These are phyloP conservation scores for Davidsoniella australis DNA, from an alignment of 2,329 filamentous ascomycete genomes.

Conservation along the genomic window DNA sequence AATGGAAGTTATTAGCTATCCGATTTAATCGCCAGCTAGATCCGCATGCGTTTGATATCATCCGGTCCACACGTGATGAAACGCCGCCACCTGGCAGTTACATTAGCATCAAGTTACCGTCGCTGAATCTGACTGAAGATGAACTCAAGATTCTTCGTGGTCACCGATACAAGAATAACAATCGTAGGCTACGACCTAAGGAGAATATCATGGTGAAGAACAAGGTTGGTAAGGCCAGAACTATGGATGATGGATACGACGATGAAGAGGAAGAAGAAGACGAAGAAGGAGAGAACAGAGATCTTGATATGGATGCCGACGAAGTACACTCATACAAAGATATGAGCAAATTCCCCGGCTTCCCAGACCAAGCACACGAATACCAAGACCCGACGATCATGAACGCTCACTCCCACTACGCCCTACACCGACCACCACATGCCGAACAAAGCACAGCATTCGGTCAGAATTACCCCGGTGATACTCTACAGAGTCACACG, in stretches of 20 bases:
- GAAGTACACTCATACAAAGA: neutral
- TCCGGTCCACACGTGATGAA: constrained; percentile 22
- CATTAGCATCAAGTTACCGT: constrained; percentile 24
- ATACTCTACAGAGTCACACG: neutral
- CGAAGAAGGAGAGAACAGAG: constrained; percentile 14
- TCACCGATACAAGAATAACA: constrained; percentile 16
- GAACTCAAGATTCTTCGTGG: constrained; percentile 21
- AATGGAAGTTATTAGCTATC: constrained; percentile 61
- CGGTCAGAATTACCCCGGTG: neutral
- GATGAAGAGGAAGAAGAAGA: constrained; percentile 6
- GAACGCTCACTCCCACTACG: too few relatives aligned
- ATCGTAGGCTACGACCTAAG: constrained; percentile 15
- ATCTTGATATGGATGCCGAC: constrained; percentile 12
- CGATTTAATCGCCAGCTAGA: constrained; percentile 36
- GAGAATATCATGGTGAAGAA: constrained; percentile 15
- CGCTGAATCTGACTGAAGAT: constrained; percentile 23
- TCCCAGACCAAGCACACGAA: too few relatives aligned
- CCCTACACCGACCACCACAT: neutral
- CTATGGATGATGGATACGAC: constrained; percentile 7
- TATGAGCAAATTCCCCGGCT: too few relatives aligned
- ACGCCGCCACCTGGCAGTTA: constrained; percentile 17
- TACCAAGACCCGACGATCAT: too few relatives aligned
- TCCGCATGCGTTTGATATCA: constrained; percentile 28
- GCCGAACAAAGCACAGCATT: neutral
- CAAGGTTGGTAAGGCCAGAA: constrained; percentile 7